Percentiles rank a stretch among this genome's conserved stretches.
Conservation (phyloP, 2,329 filamentous ascomycete genomes). For the Pseudogymnoascus sp. region DNA sequence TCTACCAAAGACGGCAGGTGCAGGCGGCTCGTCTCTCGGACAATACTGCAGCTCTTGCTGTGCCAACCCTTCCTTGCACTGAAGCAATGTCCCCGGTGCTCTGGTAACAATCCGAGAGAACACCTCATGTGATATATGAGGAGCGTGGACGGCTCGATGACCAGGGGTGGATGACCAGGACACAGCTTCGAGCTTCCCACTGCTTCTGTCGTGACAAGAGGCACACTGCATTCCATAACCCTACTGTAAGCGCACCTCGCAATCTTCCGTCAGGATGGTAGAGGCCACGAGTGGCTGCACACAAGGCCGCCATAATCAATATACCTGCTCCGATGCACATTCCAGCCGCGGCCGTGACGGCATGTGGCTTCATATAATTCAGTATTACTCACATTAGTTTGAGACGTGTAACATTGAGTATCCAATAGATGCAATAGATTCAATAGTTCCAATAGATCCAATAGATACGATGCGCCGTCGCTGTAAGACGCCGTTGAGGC, state of each 20-base stretch:
- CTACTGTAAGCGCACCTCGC: not conserved
- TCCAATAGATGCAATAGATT: not conserved
- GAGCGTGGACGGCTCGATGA: not conserved
- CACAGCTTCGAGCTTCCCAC: not conserved
- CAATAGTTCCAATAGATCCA: not conserved
- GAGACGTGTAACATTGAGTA: not conserved
- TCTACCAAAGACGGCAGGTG: not conserved
- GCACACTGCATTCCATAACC: not conserved
- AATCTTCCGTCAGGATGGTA: not conserved
- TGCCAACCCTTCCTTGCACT: not conserved
- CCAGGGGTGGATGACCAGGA: not conserved
- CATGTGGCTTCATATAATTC: not conserved
- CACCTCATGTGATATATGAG: not conserved
- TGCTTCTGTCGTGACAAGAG: conserved; percentile 1
- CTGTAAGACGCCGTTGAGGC: conserved; percentile 1
- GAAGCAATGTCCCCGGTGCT: not conserved
- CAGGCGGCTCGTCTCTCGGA: conserved; percentile 2
- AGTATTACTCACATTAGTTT: not conserved
- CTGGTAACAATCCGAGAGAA: conserved; percentile 3
- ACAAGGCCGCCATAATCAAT: not conserved
- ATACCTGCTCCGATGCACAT: not conserved
- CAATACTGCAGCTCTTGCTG: conserved; percentile 6
- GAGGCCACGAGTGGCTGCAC: not conserved
- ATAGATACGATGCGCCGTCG: not conserved
- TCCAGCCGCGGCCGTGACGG: not conserved